phyloP scores from a whole-genome alignment of 2,329 filamentous ascomycete genomes.

The Amauroascus niger region DNA sequence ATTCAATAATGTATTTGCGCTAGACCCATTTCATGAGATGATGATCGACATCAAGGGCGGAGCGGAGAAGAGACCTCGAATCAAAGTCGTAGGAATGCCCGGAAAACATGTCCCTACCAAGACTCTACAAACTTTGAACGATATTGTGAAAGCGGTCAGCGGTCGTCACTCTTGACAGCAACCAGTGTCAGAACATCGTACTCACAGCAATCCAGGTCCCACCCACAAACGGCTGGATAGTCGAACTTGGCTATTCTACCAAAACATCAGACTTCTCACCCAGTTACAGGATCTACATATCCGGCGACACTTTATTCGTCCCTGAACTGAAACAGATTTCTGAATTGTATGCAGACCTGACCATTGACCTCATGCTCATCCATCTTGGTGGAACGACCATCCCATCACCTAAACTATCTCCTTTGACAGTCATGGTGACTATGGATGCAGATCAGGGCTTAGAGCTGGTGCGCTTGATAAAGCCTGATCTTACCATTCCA shows the following conservation, averaged over 20 bases:
- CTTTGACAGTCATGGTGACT: conserved; percentile 60
- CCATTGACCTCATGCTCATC: conserved; percentile 57
- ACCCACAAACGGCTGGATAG: conserved; percentile 57
- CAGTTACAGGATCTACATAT: conserved; percentile 56
- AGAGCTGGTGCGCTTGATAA: conserved; percentile 49
- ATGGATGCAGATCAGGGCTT: conserved; percentile 58
- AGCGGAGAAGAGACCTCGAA: conserved; percentile 28
- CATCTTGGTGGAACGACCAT: conserved; percentile 59
- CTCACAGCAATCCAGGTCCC: conserved; percentile 40
- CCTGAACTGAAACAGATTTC: conserved; percentile 55
- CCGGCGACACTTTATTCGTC: conserved; percentile 55
- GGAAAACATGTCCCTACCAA: conserved; percentile 52
- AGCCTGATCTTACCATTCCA: conserved; percentile 53
- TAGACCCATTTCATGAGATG: conserved; percentile 49
- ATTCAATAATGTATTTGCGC: conserved; percentile 46
- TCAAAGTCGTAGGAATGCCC: conserved; percentile 54
- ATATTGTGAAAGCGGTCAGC: conserved; percentile 38
- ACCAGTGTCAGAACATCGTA: not conserved
- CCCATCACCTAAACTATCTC: conserved; percentile 47
- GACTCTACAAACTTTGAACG: conserved; percentile 38
- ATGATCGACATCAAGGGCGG: conserved; percentile 35
- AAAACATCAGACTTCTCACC: conserved; percentile 29
- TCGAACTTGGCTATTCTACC: conserved; percentile 48
- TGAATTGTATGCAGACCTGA: conserved; percentile 43
- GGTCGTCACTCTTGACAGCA: not conserved